Percentiles rank a stretch among this genome's conserved stretches.
phyloP scores from a whole-genome alignment of 2,329 filamentous ascomycete species.

The Neofusicoccum kwambonambiense region DNA sequence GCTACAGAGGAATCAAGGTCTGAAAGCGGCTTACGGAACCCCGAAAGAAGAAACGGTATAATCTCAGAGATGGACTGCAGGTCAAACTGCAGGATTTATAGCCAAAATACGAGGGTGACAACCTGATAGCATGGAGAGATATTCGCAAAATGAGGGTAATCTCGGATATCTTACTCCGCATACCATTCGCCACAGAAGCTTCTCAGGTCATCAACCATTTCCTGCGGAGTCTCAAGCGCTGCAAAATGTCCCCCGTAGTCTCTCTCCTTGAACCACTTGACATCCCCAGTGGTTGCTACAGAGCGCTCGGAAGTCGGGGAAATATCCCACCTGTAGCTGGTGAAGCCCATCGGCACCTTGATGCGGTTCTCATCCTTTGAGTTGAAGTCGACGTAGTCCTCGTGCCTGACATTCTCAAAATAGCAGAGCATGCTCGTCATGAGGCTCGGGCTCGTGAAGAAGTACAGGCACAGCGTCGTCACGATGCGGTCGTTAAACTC shows the following conservation, averaged over 20 bases:
- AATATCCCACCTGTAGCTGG: slow-evolving; percentile 39
- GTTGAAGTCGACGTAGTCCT: slow-evolving; percentile 39
- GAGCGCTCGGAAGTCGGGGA: slow-evolving; percentile 35
- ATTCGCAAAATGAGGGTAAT: too few species aligned
- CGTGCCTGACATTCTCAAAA: slow-evolving; percentile 40
- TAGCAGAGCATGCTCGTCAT: slow-evolving; percentile 39
- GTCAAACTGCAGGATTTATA: background rate
- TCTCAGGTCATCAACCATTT: slow-evolving; percentile 28
- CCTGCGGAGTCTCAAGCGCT: slow-evolving; percentile 28
- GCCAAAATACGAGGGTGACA: too few species aligned
- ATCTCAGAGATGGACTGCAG: background rate
- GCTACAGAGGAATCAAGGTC: too few species aligned
- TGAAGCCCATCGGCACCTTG: slow-evolving; percentile 38
- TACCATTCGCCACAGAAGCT: slow-evolving; percentile 21
- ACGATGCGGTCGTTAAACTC: slow-evolving; percentile 31
- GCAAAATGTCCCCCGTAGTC: slow-evolving; percentile 23
- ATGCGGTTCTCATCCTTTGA: slow-evolving; percentile 37
- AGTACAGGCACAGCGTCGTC: slow-evolving; percentile 30
- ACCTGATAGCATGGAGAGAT: too few species aligned
- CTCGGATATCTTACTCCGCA: background rate
- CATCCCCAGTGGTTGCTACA: slow-evolving; percentile 36
- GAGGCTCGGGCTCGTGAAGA: slow-evolving; percentile 37
- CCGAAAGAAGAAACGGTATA: too few species aligned
- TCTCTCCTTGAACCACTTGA: slow-evolving; percentile 36
- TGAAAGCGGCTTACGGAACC: too few species aligned